phyloP scores from a whole-genome alignment of 805 yeast genomes.

The Blastobotrys muscicola region DNA sequence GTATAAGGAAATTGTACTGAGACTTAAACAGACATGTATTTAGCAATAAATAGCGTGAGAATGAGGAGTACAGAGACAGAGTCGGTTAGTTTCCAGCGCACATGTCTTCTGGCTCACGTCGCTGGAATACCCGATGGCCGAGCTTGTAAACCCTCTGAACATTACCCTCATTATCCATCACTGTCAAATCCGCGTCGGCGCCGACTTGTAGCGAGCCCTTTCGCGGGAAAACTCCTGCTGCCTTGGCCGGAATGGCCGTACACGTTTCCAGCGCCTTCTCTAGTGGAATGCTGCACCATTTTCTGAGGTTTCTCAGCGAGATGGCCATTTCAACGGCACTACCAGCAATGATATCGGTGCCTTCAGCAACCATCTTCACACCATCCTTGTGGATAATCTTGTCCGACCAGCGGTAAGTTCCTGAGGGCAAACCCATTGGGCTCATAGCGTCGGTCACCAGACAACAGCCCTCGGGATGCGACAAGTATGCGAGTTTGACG shows the following conservation, averaged over 20 bases:
- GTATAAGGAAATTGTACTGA: slow-evolving; percentile 21
- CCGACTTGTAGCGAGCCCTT: slow-evolving; percentile 45
- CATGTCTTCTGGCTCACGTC: no score
- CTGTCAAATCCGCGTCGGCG: slow-evolving; percentile 48
- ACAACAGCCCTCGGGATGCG: slow-evolving; percentile 44
- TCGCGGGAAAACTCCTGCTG: slow-evolving; percentile 33
- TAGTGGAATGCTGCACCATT: slow-evolving; percentile 41
- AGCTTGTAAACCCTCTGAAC: slow-evolving; percentile 43
- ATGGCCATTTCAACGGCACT: slow-evolving; percentile 47
- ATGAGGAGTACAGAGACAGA: no score
- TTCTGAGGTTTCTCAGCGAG: slow-evolving; percentile 40
- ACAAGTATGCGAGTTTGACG: slow-evolving; percentile 40
- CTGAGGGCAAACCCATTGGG: slow-evolving; percentile 47
- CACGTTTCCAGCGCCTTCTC: slow-evolving; percentile 48
- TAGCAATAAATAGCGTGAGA: neutral
- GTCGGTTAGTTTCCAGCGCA: no score
- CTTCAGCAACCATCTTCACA: slow-evolving; percentile 38
- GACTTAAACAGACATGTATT: neutral
- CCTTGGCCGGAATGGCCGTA: slow-evolving; percentile 45
- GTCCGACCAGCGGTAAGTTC: slow-evolving; percentile 43
- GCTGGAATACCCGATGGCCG: slow-evolving; percentile 29
- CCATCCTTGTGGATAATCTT: slow-evolving; percentile 42
- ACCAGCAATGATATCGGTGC: slow-evolving; percentile 52
- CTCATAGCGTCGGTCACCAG: slow-evolving; percentile 53
- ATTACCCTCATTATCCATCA: slow-evolving; percentile 35